phyloP scores from a whole-genome alignment of 306 rosid genomes.

The apple (Malus domestica) region ASM211411v1 NC_041800.1:28308233-28308732 shows the following conservation, averaged over 20 bases:
- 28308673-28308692: neutral
- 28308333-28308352: slow-evolving; percentile 56
- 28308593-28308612: slow-evolving; percentile 32
- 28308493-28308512: slow-evolving; percentile 53
- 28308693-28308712: too few relatives aligned
- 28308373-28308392: slow-evolving; percentile 80
- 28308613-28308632: slow-evolving; percentile 44
- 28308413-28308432: slow-evolving; percentile 87
- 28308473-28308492: slow-evolving; percentile 55
- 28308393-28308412: slow-evolving; percentile 68
- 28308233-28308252: slow-evolving; percentile 59
- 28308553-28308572: slow-evolving; percentile 54
- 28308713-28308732: too few relatives aligned
- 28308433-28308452: slow-evolving; percentile 79
- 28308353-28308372: slow-evolving; percentile 75
- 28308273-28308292: slow-evolving; percentile 61
- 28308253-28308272: slow-evolving; percentile 62
- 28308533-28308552: slow-evolving; percentile 56
- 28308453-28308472: slow-evolving; percentile 67
- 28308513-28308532: slow-evolving; percentile 67
- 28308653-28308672: slow-evolving; percentile 19
- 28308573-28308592: slow-evolving; percentile 12
- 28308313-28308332: slow-evolving; percentile 88
- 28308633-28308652: slow-evolving; percentile 19
- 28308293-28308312: slow-evolving; percentile 64